Evolutionary conservation across 164 flowering plant genomes (phyloP).

Genomic region (Chimonanthus praecox): DNA sequence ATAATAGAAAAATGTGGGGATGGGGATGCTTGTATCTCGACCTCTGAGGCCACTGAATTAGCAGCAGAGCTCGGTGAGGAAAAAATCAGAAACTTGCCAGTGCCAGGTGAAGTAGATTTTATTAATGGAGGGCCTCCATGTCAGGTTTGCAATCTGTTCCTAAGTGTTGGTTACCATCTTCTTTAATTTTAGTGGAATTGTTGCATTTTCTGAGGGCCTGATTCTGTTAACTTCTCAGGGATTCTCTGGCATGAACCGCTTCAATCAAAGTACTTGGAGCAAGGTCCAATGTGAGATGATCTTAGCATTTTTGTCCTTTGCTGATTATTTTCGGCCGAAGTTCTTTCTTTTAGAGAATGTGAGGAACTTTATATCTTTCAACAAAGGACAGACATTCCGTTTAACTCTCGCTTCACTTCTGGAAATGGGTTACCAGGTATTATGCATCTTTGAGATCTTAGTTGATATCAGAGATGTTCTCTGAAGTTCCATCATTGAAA

Average conservation of each 20-base stretch:
- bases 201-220: background rate
- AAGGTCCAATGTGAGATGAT: slow-evolving; percentile 98
- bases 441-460: background rate
- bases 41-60: slow-evolving; percentile 68
- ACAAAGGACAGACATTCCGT: slow-evolving; percentile 92
- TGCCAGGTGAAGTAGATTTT: slow-evolving; percentile 93
- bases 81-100: slow-evolving; percentile 52
- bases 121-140: slow-evolving; percentile 99
- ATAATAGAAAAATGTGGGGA: slow-evolving; percentile 78
- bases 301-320: slow-evolving; percentile 85
- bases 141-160: slow-evolving; percentile 36
- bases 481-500: no score
- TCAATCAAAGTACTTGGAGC: slow-evolving; percentile 91
- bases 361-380: slow-evolving; percentile 84
- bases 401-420: slow-evolving; percentile 84
- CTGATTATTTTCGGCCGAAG: slow-evolving; percentile 80
- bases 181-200: background rate
- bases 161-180: background rate
- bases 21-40: slow-evolving; percentile 68
- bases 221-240: slow-evolving; percentile 47
- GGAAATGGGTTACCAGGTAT: slow-evolving; percentile 99
- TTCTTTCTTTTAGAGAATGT: slow-evolving; percentile 92
- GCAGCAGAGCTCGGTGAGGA: slow-evolving; percentile 51
- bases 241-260: slow-evolving; percentile 96
- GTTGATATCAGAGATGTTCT: background rate